A percentile compares a stretch with the other conserved stretches of the same genome.
Evolutionary conservation across 495 filamentous ascomycete genomes (phyloP).

Genomic region (Chaetomium cochliodes): DNA sequence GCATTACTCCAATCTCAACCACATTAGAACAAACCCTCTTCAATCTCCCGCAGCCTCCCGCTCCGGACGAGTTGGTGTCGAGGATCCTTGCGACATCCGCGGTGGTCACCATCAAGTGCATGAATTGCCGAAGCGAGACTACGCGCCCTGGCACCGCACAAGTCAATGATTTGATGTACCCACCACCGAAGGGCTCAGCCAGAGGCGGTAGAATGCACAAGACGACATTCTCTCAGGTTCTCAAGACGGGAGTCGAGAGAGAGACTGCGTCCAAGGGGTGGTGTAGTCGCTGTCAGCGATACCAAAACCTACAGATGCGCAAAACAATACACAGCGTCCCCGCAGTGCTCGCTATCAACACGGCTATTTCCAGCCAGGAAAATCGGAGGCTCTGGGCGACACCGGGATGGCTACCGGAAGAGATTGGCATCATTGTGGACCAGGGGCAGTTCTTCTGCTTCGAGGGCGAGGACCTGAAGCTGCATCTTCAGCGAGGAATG

Average conservation of each 20-base stretch:
- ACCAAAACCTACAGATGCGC: conserved; percentile 74
- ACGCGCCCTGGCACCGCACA: conserved; percentile 64
- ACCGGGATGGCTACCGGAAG: conserved; percentile 85
- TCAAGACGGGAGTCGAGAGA: conserved; percentile 83
- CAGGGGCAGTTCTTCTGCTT: conserved; percentile 82
- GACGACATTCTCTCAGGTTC: conserved; percentile 71
- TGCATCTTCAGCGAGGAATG: conserved; percentile 60
- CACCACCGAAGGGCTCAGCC: conserved; percentile 41
- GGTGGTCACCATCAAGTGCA: conserved; percentile 66
- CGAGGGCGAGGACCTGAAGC: conserved; percentile 79
- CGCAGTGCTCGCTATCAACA: conserved; percentile 79
- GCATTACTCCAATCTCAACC: conserved; percentile 32
- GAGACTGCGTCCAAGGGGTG: conserved; percentile 81
- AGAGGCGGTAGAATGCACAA: conserved; percentile 56
- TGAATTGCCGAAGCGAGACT: conserved; percentile 77
- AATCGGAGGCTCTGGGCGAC: conserved; percentile 78
- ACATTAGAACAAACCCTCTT: conserved; percentile 31
- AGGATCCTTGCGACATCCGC: conserved; percentile 44
- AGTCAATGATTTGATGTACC: conserved; percentile 84
- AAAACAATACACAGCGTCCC: conserved; percentile 79
- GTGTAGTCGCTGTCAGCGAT: conserved; percentile 84
- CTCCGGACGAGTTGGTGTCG: conserved; percentile 24
- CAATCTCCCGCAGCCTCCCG: conserved; percentile 21
- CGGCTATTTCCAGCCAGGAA: conserved; percentile 67
- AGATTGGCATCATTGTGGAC: conserved; percentile 84